Evolutionary conservation across 2,329 filamentous ascomycete genomes (phyloP).

Genomic region (Ilyonectria robusta): DNA sequence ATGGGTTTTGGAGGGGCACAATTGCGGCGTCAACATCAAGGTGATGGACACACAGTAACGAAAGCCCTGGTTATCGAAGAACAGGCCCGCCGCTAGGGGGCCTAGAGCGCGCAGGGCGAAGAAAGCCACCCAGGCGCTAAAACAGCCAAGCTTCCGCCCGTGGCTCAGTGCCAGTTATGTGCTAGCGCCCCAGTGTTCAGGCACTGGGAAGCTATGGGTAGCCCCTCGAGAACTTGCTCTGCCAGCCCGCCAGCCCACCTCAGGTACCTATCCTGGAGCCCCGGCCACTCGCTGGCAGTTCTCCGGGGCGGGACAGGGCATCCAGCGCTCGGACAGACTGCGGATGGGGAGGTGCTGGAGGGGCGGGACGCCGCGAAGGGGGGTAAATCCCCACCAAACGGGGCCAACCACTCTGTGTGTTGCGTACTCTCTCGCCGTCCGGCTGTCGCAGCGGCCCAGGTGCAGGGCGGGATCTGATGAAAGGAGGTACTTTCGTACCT

Average conservation of each 20-base stretch:
- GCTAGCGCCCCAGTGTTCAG: slow-evolving; percentile 9
- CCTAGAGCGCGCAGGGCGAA: background rate
- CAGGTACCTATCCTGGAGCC: background rate
- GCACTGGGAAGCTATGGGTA: background rate
- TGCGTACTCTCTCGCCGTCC: background rate
- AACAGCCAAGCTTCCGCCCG: slow-evolving; percentile 37
- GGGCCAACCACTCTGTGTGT: background rate
- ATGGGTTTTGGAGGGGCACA: background rate
- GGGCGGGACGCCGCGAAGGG: background rate
- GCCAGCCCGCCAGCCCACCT: background rate
- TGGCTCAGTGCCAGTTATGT: slow-evolving; percentile 39
- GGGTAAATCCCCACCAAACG: slow-evolving; percentile 1
- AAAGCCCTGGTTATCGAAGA: background rate
- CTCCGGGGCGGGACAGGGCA: slow-evolving; percentile 1
- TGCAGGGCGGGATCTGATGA: slow-evolving; percentile 24
- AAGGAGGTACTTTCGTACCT: slow-evolving; percentile 23
- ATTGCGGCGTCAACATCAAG: slow-evolving; percentile 1
- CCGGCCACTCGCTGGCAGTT: background rate
- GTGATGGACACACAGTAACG: background rate
- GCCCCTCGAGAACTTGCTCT: slow-evolving; percentile 2
- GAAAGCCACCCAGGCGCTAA: slow-evolving; percentile 32
- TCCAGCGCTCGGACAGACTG: background rate
- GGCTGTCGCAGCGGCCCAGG: background rate
- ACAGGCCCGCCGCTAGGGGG: background rate
- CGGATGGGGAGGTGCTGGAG: background rate